Percentiles rank a stretch among this genome's conserved stretches.
Evolutionary conservation across 768 basidiomycete species (phyloP).

Genomic region (Gelatoporia subvermispora): DNA sequence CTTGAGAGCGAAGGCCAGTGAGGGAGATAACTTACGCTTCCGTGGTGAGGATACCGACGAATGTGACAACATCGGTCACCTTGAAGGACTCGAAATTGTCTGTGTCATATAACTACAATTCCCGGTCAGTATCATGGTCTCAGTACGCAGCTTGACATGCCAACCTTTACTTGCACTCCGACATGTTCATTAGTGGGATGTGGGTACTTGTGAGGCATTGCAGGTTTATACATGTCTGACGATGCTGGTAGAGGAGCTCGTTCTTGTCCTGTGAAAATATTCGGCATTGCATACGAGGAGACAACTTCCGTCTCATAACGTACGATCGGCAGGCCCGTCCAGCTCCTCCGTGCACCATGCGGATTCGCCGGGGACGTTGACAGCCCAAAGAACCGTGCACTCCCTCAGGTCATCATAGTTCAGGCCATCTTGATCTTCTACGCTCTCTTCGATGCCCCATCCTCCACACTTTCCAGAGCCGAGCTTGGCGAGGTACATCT

Average conservation of each 20-base stretch:
- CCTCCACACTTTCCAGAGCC: constrained; percentile 50
- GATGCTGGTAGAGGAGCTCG: background rate
- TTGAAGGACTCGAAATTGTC: constrained; percentile 41
- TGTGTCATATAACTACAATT: constrained; percentile 53
- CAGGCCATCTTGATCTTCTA: constrained; percentile 27
- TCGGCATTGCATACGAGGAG: background rate
- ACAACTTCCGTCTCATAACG: background rate
- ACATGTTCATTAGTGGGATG: constrained; percentile 47
- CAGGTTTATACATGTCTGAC: constrained; percentile 13
- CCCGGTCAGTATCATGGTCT: constrained; percentile 6
- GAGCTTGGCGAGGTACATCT: constrained; percentile 61
- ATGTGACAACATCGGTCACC: constrained; percentile 58
- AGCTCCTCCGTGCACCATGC: constrained; percentile 44
- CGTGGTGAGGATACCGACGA: constrained; percentile 67
- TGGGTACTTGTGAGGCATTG: constrained; percentile 61
- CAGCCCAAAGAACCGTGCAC: constrained; percentile 64
- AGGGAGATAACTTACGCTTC: constrained; percentile 48
- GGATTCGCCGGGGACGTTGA: constrained; percentile 66
- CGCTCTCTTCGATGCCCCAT: constrained; percentile 54
- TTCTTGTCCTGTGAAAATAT: background rate
- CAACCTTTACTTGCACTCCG: constrained; percentile 72
- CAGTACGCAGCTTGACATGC: background rate
- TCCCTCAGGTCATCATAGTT: constrained; percentile 55
- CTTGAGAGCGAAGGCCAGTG: background rate
- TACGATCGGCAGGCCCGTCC: constrained; percentile 20